Evolutionary conservation across 306 rosid species (phyloP).

Genomic region (Leucaena leucocephala): DNA sequence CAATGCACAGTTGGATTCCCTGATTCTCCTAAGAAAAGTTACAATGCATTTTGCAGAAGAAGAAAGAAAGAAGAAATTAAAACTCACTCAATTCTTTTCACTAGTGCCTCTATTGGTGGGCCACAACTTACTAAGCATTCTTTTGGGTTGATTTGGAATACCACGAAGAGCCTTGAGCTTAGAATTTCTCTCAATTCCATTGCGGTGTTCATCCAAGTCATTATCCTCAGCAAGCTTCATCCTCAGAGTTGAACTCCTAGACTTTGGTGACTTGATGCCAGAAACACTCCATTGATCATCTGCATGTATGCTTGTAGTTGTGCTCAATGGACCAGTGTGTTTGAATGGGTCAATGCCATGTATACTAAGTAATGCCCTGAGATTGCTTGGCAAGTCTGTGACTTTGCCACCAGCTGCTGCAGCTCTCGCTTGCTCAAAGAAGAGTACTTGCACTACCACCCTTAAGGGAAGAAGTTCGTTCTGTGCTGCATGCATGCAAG

Average conservation of each 20-base stretch:
- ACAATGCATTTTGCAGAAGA: conserved; percentile 45
- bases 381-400: conserved; percentile 71
- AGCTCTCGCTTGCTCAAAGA: conserved; percentile 88
- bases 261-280: conserved; percentile 70
- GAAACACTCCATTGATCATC: conserved; percentile 87
- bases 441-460: conserved; percentile 87
- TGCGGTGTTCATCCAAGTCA: conserved; percentile 52
- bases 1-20: conserved; percentile 64
- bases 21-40: conserved; percentile 54
- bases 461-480: conserved; percentile 85
- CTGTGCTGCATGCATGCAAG: conserved; percentile 92
- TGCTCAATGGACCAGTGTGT: conserved; percentile 64
- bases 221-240: conserved; percentile 86
- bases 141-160: conserved; percentile 67
- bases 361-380: conserved; percentile 64
- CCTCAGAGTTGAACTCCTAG: conserved; percentile 64
- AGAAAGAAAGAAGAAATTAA: conserved; percentile 21
- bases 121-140: conserved; percentile 83
- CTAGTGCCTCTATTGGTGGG: conserved; percentile 57
- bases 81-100: conserved; percentile 69
- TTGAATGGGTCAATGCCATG: conserved; percentile 71
- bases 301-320: conserved; percentile 57
- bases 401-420: conserved; percentile 68
- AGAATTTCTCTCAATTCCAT: conserved; percentile 54
- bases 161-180: conserved; percentile 56